Percentiles rank a stretch among this genome's conserved stretches.
phyloP scores from a whole-genome alignment of 768 basidiomycete species.

The Tylopilus felleus region DNA sequence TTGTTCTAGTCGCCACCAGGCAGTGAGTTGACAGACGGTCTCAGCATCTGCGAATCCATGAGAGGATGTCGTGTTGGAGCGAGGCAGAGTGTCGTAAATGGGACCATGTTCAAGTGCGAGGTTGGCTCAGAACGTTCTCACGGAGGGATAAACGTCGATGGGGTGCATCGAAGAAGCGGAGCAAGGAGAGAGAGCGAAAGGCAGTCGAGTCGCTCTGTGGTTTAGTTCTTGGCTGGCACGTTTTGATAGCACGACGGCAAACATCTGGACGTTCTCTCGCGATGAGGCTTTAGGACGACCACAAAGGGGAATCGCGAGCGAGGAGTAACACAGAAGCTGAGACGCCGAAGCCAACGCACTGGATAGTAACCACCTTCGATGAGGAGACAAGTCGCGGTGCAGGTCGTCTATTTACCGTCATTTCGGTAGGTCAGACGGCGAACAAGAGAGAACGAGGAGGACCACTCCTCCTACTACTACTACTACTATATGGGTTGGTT shows the following conservation, averaged over 20 bases:
- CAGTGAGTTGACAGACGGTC: background rate
- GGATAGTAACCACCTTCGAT: constrained; percentile 19
- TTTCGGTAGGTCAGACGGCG: background rate
- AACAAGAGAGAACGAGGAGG: no score
- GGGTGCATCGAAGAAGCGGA: background rate
- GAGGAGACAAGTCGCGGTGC: constrained; percentile 11
- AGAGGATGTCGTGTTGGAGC: background rate
- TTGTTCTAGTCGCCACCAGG: constrained; percentile 2
- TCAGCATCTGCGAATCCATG: constrained; percentile 9
- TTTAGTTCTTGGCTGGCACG: constrained; percentile 15
- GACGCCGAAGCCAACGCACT: constrained; percentile 14
- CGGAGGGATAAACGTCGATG: background rate
- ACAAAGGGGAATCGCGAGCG: constrained; percentile 4
- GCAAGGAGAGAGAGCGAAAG: constrained; percentile 4
- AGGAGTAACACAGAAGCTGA: constrained; percentile 7
- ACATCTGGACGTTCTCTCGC: constrained; percentile 4
- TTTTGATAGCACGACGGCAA: constrained; percentile 15
- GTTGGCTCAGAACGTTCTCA: constrained; percentile 8
- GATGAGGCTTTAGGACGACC: constrained; percentile 4
- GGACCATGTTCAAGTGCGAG: background rate
- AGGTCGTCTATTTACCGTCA: constrained; percentile 1
- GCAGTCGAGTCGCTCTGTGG: constrained; percentile 4
- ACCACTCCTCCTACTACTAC: no score
- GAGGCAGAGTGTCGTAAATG: constrained; percentile 8
- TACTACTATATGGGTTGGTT: no score